Base-by-base conservation (phyloP, 306 rosid species). In the Abrus precatorius region DNA sequence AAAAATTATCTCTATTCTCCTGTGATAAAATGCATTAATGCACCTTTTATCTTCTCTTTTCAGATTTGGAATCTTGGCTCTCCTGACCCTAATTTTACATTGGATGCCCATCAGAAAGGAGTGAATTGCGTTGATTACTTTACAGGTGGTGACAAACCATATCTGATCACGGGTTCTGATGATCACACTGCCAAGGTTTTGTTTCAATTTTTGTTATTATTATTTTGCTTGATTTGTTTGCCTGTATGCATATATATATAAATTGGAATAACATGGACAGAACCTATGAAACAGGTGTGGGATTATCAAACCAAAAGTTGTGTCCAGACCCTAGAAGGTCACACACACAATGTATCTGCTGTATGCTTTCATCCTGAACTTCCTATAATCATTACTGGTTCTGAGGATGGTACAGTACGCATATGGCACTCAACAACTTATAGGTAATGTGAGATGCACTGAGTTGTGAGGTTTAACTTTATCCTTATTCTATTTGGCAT, bases 31-130 rank as follows among this genome's bases (percentile, higher is more conserved):
- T 72, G 80, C 63, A 74, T 36, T 79, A 74, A 75, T 69, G 74
- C 59, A 72, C 45, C 59, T 69, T 65, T 72, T 67, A 12, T 59
- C 64, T 53, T 38, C 41, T 82, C 49, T 86, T 84, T 71, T 40
- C 88, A 96, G 99, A 96, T 95, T 67, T 96, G 99, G 99, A 96
- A 93, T 84, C 99, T 96, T 79, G 99, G 98, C 67, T 96, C 99
- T 48, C 97, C 99, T 13, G 99, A 96, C 49, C 99, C 98, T 56
- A 96, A 96, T 87, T 96, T 96, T 91, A 96, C 99, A 9, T 87
- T 96, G 93, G 99, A 93, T 84, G 99, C 98, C 38, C 99, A 96
- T 82, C 98, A 92, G 78, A 93, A 96, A 84, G 99, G 99, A 79
- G 99, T 96, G 72, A 96, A 96, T 84, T 96, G 99, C 14, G 99